Evolutionary conservation across 129 eudicot species (phyloP).

Genomic region (Arctium minus): DNA sequence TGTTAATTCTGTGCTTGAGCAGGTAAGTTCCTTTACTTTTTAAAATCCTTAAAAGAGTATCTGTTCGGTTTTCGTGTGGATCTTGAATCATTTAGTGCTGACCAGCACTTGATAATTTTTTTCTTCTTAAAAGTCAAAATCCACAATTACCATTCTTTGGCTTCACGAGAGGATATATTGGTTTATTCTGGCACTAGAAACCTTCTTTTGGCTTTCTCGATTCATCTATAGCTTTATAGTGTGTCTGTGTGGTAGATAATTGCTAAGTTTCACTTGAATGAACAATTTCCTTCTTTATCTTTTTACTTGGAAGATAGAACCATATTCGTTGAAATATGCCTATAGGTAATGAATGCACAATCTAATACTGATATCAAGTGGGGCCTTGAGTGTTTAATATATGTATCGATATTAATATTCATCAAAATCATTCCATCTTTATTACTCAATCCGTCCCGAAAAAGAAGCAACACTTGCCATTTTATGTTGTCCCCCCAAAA

Average conservation of each 20-base stretch:
- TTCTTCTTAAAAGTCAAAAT: background rate
- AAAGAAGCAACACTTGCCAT: background rate
- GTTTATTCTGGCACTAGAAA: background rate
- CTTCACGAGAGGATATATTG: background rate
- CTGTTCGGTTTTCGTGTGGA: background rate
- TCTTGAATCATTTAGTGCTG: slow-evolving; percentile 12
- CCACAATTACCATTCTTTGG: background rate
- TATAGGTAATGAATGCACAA: background rate
- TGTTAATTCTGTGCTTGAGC: slow-evolving; percentile 93
- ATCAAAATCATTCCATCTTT: background rate
- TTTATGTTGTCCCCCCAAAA: background rate
- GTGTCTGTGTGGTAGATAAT: slow-evolving; percentile 1
- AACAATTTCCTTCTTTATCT: background rate
- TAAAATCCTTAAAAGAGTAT: background rate
- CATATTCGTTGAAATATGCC: slow-evolving; percentile 1
- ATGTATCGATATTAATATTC: background rate
- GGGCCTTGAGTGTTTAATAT: background rate
- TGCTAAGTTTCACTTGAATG: background rate
- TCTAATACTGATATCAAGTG: background rate
- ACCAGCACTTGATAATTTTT: background rate
- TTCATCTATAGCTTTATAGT: background rate
- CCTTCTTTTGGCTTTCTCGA: background rate
- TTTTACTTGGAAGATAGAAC: background rate
- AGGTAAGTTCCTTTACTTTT: slow-evolving; percentile 47
- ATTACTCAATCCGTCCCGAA: background rate